These are phyloP conservation scores for Echinochloa phyllopogon DNA, from an alignment of 176 grass and related monocot genomes.

Conservation along the genomic window DNA sequence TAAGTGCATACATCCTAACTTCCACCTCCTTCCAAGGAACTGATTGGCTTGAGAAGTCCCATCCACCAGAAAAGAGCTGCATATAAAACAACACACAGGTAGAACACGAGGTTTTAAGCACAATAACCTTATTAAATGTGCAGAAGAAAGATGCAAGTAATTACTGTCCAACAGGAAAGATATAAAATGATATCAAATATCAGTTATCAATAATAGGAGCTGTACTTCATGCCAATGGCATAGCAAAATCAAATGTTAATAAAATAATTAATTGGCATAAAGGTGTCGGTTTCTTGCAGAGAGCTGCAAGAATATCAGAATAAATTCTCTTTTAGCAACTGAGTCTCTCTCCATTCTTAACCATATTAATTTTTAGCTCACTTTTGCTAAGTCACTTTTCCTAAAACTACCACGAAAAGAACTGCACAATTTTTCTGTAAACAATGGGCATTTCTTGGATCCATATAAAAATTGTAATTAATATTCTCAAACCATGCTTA, in stretches of 20 bases:
- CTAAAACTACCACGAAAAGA: neutral
- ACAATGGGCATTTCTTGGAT: neutral
- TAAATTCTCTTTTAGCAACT: neutral
- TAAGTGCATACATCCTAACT: conserved; percentile 86
- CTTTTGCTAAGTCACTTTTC: neutral
- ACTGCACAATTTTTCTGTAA: neutral
- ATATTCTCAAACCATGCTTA: neutral
- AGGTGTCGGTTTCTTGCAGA: neutral
- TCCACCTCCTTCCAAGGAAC: conserved; percentile 89
- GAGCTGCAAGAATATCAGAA: neutral
- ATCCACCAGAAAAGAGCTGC: conserved; percentile 74
- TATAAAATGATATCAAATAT: conserved; percentile 25
- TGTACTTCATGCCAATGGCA: neutral
- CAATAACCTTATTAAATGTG: conserved; percentile 19
- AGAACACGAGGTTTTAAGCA: conserved; percentile 28
- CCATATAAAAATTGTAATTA: neutral
- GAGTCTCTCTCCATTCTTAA: neutral
- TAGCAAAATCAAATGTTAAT: neutral
- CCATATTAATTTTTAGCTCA: neutral
- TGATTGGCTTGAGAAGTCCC: conserved; percentile 68
- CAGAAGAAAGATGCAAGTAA: conserved; percentile 23
- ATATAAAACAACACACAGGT: conserved; percentile 34
- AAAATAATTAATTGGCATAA: neutral
- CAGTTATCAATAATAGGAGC: conserved; percentile 15
- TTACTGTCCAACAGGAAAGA: neutral